A percentile compares a stretch with the other conserved stretches of the same genome.
phyloP scores from a whole-genome alignment of 139 green algal species.

The Picochlorum sp. region DNA sequence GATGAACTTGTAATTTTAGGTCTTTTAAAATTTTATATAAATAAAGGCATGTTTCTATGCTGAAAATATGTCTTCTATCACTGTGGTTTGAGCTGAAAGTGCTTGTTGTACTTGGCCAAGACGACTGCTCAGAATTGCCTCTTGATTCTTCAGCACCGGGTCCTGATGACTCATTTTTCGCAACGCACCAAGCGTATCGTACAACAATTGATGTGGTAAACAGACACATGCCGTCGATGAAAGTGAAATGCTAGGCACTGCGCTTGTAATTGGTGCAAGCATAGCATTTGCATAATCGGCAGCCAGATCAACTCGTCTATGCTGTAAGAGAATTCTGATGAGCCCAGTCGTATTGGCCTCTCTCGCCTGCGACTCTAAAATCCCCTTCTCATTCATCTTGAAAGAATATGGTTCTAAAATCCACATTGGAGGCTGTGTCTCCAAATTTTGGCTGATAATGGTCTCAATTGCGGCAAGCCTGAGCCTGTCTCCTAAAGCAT shows the following conservation, averaged over 20 bases:
- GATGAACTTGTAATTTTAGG: background rate
- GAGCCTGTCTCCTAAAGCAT: background rate
- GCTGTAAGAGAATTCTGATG: no score
- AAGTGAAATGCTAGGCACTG: slow-evolving; percentile 18
- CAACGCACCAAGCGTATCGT: background rate
- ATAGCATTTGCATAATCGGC: no score
- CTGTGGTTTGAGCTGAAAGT: background rate
- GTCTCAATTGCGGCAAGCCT: slow-evolving; percentile 16
- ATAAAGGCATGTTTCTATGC: background rate
- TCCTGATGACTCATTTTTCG: no score
- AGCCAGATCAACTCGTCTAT: no score
- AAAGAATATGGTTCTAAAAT: slow-evolving; percentile 16
- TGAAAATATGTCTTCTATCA: slow-evolving; percentile 2
- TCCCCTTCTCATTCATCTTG: background rate
- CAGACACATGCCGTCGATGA: background rate
- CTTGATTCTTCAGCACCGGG: no score
- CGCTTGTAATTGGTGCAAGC: no score
- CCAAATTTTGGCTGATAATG: slow-evolving; percentile 4
- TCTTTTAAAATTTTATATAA: background rate
- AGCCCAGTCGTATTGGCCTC: no score
- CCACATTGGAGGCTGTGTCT: slow-evolving; percentile 15
- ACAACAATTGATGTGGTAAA: slow-evolving; percentile 13
- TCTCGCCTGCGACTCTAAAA: no score
- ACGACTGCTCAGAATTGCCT: no score
- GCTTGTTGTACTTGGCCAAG: no score